phyloP scores from a whole-genome alignment of 768 basidiomycete species.

The Daedaleopsis sinensis region DNA sequence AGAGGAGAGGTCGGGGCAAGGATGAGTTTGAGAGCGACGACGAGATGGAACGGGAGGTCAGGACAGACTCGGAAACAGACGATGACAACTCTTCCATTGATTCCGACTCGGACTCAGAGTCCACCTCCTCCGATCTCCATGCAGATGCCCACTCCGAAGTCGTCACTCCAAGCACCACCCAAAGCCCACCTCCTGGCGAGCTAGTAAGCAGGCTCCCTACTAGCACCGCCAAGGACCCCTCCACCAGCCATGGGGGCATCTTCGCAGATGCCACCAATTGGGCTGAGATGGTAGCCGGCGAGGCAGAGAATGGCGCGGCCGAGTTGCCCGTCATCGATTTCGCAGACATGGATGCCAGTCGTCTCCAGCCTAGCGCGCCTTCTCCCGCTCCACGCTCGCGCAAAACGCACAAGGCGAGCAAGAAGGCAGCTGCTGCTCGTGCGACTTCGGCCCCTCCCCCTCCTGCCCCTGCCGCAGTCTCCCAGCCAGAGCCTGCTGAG shows the following conservation, averaged over 20 bases:
- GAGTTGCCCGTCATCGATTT: slow-evolving; percentile 84
- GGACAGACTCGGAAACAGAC: slow-evolving; percentile 70
- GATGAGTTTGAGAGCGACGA: slow-evolving; percentile 72
- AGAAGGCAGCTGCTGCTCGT: slow-evolving; percentile 34
- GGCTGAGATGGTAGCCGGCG: slow-evolving; percentile 87
- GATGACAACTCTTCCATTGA: slow-evolving; percentile 61
- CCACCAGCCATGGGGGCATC: slow-evolving; percentile 41
- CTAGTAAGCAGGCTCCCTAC: slow-evolving; percentile 16
- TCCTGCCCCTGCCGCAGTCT: slow-evolving; percentile 28
- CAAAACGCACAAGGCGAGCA: slow-evolving; percentile 28
- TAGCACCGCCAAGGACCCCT: slow-evolving; percentile 27
- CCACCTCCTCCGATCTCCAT: slow-evolving; percentile 57
- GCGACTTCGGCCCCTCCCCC: slow-evolving; percentile 40
- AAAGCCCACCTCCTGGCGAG: slow-evolving; percentile 48
- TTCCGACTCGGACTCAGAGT: slow-evolving; percentile 74
- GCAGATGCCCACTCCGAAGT: slow-evolving; percentile 53
- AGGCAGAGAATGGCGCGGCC: slow-evolving; percentile 61
- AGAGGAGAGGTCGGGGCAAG: slow-evolving; percentile 66
- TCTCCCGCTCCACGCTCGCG: slow-evolving; percentile 24
- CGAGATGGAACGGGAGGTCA: slow-evolving; percentile 72
- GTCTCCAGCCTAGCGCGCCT: slow-evolving; percentile 30
- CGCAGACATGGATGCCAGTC: slow-evolving; percentile 51
- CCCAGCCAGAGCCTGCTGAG: slow-evolving; percentile 22
- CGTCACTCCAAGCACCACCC: slow-evolving; percentile 70
- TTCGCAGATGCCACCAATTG: slow-evolving; percentile 62